Base-by-base conservation (phyloP, 345 rosid genomes). In the Salix koriyanagi region DNA sequence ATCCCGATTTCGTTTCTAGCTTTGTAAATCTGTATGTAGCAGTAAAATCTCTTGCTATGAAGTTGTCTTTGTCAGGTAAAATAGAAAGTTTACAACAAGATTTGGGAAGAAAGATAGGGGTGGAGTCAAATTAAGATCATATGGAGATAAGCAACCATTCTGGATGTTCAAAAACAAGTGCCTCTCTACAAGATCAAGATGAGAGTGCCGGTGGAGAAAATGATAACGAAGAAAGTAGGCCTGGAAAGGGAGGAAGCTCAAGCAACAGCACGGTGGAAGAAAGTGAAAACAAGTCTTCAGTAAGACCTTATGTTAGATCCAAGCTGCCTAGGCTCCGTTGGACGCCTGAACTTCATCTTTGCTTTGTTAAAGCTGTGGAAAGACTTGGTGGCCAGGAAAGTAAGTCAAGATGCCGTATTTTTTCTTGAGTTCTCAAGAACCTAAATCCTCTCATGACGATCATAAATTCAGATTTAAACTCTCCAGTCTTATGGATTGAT, bases 231-330 rank as follows among this genome's bases (percentile, higher is more conserved):
- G 83, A 80, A 60, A 81, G 84, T 75, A 80, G 66, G 82, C 84
- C 70, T 10, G 72, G 30, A 58, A 79, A 78, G 44, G 88, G 79
- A 42, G 86, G 86, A 41, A 88, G 89, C 76, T 92, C 97, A n/a
- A 94, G 97, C 90, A 94, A 87, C 80, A 92, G 97, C 82, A 92
- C 96, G 44, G 90, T 91, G 71, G 97, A 91, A 79, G 97, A 88
- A 81, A 86, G 70, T 21, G 86, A 89, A 28, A 92, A 91, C 90
- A 89, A 88, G 87, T 37, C 82, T 1, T 52, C 86, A 19, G 84
- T 81, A n/a, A 72, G 84, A 68, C 77, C 75, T 30, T 81, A 81
- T 73, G 80, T 81, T 10, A 81, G 84, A 81, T 81, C 84, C 71
- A 77, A 81, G 80, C 68, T 81, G 80, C 84, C 84, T 1, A 61